Evolutionary conservation across 768 basidiomycete species (phyloP), one percentile per base, ranked within the genome.

Genomic region (Coprinellus micaceus): DNA sequence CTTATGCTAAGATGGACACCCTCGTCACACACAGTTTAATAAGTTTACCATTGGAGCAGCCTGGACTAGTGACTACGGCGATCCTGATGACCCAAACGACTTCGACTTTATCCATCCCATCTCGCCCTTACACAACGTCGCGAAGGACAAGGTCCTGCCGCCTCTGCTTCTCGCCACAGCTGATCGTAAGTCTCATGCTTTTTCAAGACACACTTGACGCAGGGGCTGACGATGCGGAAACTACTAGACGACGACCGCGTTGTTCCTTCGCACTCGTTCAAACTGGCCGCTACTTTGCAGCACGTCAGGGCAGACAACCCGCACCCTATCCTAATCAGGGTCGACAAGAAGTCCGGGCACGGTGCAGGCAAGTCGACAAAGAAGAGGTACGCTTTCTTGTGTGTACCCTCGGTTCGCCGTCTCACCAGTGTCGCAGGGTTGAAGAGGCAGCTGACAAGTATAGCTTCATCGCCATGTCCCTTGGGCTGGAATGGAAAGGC

Each of bases 211-310:
- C 41, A 7, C 7, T 37, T 37, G 36, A 37, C 9, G 13, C 11
- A 19, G 10, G 11, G 41, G 36, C 17, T 37, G 36, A 37, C 36
- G 17, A 37, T 37, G 9, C 36, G 21, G 21, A 45, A 44, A 41
- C 13, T 46, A 46, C 26, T 62, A 90, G 89, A 90, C 59, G 91
- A 92, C 61, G 89, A 91, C 63, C 85, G 91, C 30, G 91, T 93
- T n/a, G 89, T 92, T 4, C 89, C 89, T 1, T 73, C 90, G 66
- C 91, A 92, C 69, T 89, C 89, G 9, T 91, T 89, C 80, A 94
- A 94, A 70, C 77, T 83, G 50, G 84, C 86, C 0, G 91, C 91
- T 15, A 83, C 83, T n/a, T 73, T 92, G 36, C 91, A 94, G 65
- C 71, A 92, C 65, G 72, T 69, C 1, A 69, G 82, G 1, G 77